Evolutionary conservation across 78 protist species (phyloP).

Genomic region (Monosiga brevicollis): DNA sequence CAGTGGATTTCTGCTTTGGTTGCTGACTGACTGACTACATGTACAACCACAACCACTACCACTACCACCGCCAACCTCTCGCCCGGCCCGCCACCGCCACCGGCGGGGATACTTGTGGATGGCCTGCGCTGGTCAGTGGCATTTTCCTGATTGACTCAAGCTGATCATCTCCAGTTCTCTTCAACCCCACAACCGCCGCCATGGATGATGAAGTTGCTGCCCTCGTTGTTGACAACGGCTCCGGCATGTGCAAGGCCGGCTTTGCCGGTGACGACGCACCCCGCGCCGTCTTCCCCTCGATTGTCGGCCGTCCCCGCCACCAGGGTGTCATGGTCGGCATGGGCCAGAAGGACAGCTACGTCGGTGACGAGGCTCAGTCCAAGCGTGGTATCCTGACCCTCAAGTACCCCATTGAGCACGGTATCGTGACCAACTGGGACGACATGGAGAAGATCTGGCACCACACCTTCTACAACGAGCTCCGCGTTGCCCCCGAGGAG

Average conservation of each 20-base stretch:
- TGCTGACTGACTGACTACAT: too few relatives aligned
- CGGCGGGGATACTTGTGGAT: too few relatives aligned
- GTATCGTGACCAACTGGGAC: constrained; percentile 97
- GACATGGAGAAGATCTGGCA: constrained; percentile 96
- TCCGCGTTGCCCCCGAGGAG: constrained; percentile 92
- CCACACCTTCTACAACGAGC: constrained; percentile 91
- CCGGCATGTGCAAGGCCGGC: constrained; percentile 94
- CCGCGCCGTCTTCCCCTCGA: constrained; percentile 72
- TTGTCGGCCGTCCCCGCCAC: constrained; percentile 79
- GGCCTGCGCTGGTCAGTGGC: too few relatives aligned
- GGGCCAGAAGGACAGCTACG: constrained; percentile 76
- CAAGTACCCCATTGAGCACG: constrained; percentile 94
- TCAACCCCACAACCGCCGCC: constrained; percentile 1
- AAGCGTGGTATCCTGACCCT: constrained; percentile 74
- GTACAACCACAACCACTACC: too few relatives aligned
- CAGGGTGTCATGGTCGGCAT: constrained; percentile 68
- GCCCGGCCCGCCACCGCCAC: too few relatives aligned
- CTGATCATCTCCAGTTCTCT: too few relatives aligned
- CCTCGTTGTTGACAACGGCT: constrained; percentile 82
- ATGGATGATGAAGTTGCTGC: constrained; percentile 3
- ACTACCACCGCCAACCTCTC: too few relatives aligned
- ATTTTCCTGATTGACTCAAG: too few relatives aligned
- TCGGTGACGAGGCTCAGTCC: constrained; percentile 89
- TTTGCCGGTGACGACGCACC: constrained; percentile 84
- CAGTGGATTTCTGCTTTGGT: too few relatives aligned